Conservation (phyloP, 169 alveolate species). For the Eimeria praecox region DNA sequence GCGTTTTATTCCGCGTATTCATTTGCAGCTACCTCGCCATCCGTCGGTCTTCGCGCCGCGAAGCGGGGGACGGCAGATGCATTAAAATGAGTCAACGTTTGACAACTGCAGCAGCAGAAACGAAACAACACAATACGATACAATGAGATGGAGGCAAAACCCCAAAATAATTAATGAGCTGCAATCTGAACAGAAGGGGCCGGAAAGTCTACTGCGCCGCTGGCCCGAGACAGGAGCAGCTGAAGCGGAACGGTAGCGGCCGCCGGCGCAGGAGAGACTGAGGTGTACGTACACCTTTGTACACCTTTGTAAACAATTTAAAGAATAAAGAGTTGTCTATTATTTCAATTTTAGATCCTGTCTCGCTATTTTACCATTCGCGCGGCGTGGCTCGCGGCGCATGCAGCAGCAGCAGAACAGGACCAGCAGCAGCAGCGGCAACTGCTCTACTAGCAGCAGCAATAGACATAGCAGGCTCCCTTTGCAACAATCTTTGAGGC, state of each 20-base stretch:
- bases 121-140: neutral
- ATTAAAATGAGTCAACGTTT: neutral
- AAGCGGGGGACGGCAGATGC: neutral
- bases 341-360: neutral
- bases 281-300: neutral
- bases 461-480: neutral
- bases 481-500: neutral
- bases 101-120: neutral
- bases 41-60: neutral
- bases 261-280: neutral
- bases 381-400: neutral
- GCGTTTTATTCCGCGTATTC: neutral
- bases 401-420: conserved; percentile 9
- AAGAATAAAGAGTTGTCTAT: neutral
- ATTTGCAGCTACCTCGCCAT: neutral
- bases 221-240: conserved; percentile 13
- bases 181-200: neutral
- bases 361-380: neutral
- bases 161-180: neutral
- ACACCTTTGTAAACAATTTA: neutral
- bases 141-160: neutral
- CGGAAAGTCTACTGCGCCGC: conserved; percentile 1
- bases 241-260: neutral
- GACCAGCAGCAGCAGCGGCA: conserved; percentile 6
- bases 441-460: neutral